Percentiles rank a stretch among this genome's conserved stretches.
These are phyloP conservation scores for Solanum chacoense DNA, from an alignment of 305 asterid species.

Conservation along the genomic window DNA sequence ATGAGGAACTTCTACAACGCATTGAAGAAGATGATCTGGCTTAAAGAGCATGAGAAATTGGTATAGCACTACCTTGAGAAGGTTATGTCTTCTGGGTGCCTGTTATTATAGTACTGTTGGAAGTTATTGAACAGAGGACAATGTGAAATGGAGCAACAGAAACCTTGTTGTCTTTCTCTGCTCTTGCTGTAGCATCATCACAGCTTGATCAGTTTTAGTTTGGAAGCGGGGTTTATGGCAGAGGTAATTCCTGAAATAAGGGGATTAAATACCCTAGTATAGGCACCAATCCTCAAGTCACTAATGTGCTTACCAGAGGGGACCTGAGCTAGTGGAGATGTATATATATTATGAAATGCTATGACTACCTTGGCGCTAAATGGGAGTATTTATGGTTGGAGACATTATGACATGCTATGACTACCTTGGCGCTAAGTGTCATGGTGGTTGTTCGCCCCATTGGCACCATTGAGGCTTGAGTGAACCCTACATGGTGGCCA, in stretches of 20 bases:
- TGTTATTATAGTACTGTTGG: too few species aligned
- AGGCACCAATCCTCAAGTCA: background rate
- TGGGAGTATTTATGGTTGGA: background rate
- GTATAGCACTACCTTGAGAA: constrained; percentile 10
- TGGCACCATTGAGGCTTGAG: background rate
- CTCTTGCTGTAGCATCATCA: too few species aligned
- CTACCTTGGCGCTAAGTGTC: background rate
- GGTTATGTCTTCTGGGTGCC: background rate
- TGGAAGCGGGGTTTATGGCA: too few species aligned
- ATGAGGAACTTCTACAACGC: constrained; percentile 68
- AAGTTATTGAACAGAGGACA: too few species aligned
- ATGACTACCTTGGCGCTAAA: background rate
- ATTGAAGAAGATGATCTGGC: constrained; percentile 63
- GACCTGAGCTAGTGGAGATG: background rate
- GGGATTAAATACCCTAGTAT: background rate
- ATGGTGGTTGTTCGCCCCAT: background rate
- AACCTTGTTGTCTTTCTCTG: too few species aligned
- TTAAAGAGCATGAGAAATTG: constrained; percentile 27
- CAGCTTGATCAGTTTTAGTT: too few species aligned
- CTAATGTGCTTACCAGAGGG: background rate
- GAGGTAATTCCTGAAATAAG: background rate
- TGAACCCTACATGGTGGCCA: background rate
- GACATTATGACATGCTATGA: background rate
- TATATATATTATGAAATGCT: background rate
- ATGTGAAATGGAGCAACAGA: too few species aligned